Conservation (phyloP, 768 basidiomycete species). For the Jaapia argillacea region DNA sequence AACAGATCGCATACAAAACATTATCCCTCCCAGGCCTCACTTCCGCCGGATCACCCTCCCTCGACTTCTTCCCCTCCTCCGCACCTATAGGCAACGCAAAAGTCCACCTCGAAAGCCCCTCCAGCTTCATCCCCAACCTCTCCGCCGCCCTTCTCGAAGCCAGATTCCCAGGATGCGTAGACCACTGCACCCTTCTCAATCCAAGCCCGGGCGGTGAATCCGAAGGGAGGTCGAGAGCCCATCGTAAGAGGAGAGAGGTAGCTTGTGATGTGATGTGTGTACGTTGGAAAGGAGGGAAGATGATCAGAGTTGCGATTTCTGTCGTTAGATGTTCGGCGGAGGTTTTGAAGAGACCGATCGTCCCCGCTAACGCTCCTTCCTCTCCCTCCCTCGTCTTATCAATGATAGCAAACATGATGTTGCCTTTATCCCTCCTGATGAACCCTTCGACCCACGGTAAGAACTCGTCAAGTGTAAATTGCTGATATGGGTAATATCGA, state of each 20-base stretch:
- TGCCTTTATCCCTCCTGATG: conserved; percentile 7
- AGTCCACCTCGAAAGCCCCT: conserved; percentile 31
- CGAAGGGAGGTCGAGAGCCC: conserved; percentile 14
- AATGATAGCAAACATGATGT: conserved; percentile 23
- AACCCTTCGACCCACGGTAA: neutral
- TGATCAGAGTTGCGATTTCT: conserved; percentile 28
- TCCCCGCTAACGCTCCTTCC: conserved; percentile 24
- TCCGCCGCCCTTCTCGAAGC: conserved; percentile 27
- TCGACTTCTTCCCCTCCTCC: conserved; percentile 15
- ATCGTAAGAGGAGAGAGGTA: conserved; percentile 21
- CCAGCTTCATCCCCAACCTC: conserved; percentile 36
- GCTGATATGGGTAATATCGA: neutral
- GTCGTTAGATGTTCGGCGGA: conserved; percentile 17
- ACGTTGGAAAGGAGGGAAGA: conserved; percentile 28
- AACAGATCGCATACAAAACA: conserved; percentile 24
- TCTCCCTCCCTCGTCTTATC: conserved; percentile 17
- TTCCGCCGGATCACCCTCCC: conserved; percentile 15
- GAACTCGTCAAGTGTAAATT: neutral
- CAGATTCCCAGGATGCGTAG: conserved; percentile 25
- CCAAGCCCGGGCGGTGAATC: conserved; percentile 23
- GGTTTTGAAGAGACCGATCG: conserved; percentile 26
- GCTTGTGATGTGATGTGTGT: conserved; percentile 34
- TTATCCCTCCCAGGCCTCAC: conserved; percentile 20
- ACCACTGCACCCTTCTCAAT: conserved; percentile 38
- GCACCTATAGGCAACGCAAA: conserved; percentile 20